Evolutionary conservation across 495 filamentous ascomycete genomes (phyloP).

Genomic region (Aspergillus mulundensis): DNA sequence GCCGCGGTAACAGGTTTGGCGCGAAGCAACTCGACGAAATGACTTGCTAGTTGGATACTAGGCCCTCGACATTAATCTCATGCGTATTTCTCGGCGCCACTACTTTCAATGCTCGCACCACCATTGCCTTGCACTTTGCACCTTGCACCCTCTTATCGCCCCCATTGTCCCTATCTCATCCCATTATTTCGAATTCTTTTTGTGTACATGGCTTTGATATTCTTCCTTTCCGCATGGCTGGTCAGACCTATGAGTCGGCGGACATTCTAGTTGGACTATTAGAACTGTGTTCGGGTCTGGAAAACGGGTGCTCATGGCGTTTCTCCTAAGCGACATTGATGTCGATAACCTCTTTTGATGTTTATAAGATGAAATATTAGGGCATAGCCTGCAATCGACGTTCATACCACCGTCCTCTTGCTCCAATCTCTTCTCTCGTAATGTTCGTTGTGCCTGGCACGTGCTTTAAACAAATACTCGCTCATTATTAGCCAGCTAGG

Average conservation of each 20-base stretch:
- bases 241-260: slow-evolving; percentile 25
- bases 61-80: slow-evolving; percentile 23
- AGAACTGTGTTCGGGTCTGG: slow-evolving; percentile 48
- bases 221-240: slow-evolving; percentile 29
- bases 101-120: slow-evolving; percentile 23
- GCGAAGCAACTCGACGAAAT: slow-evolving; percentile 47
- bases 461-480: not conserved
- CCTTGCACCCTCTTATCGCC: slow-evolving; percentile 8
- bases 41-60: slow-evolving; percentile 25
- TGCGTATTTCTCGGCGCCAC: slow-evolving; percentile 16
- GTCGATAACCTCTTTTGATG: slow-evolving; percentile 37
- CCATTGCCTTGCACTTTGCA: slow-evolving; percentile 7
- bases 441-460: not conserved
- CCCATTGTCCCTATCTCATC: slow-evolving; percentile 19
- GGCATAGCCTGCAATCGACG: slow-evolving; percentile 19
- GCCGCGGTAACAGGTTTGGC: slow-evolving; percentile 39
- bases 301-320: slow-evolving; percentile 50
- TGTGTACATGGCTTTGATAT: slow-evolving; percentile 48
- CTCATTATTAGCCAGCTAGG: slow-evolving; percentile 2
- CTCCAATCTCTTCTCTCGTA: not conserved
- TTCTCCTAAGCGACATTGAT: slow-evolving; percentile 36
- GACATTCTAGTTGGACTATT: slow-evolving; percentile 42
- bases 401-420: not conserved
- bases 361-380: slow-evolving; percentile 26
- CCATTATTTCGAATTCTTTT: slow-evolving; percentile 22